Base-by-base conservation (phyloP, 2,329 filamentous ascomycete species). In the Cercospora sp. region DNA sequence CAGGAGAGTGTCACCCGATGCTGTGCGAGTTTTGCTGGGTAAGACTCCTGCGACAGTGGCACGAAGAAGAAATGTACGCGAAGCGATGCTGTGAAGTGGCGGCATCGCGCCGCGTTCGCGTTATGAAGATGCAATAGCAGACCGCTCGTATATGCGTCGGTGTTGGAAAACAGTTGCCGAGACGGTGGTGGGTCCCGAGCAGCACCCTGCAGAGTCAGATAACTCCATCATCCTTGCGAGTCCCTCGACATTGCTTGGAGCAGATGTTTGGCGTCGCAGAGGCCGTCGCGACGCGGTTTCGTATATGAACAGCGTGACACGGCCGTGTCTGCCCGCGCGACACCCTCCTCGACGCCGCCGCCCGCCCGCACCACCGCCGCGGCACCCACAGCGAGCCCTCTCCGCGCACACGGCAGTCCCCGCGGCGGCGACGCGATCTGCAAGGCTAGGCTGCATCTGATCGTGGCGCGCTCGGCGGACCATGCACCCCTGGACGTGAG, bases 401-500 rank as follows among this genome's bases (percentile, higher is more conserved):
- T 48, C 18, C 42, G 18, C 42, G 42, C 53, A 13, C 28, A n/a
- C 53, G 28, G 23, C 53, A 26, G 23, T n/a, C 20, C 30, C 30
- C 53, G 26, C 48, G 18, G 48, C 48, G 48, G 26, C 48, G 48
- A 53, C 48, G 13, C 48, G 48, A 53, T 53, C 48, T 53, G 48
- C 48, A 53, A 26, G 48, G 48, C 48, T 53, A 53, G 18, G 48
- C 48, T 53, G 20, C 20, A 53, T 53, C 20, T 20, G 48, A n/a
- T 23, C 48, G 48, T 53, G 48, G 48, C 48, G 48, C 26, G 48
- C 26, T 53, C 20, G 26, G 48, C 26, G 48, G 48, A 26, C 48
- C 48, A 53, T 53, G 48, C 48, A 58, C 53, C 53, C 53, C 53
- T 58, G 53, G 53, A 58, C 48, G 53, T 23, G 53, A 31, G 53